phyloP scores from a whole-genome alignment of 495 filamentous ascomycete species.

The Neurospora sp. region DNA sequence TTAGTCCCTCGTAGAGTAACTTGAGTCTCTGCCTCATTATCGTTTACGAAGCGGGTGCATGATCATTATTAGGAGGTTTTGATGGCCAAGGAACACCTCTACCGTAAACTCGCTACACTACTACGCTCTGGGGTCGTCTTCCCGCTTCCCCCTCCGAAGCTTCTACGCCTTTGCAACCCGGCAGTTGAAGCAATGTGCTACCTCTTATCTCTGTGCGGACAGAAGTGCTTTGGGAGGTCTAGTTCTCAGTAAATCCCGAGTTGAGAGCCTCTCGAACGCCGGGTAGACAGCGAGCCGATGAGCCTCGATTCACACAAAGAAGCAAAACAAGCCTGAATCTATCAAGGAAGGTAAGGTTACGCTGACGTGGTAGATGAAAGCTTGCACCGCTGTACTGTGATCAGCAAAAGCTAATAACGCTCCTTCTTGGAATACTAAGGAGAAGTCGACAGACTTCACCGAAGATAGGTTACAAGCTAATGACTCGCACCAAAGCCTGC shows the following conservation, averaged over 20 bases:
- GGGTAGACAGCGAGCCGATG: background rate
- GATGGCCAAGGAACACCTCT: background rate
- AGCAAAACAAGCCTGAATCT: background rate
- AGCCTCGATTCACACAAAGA: background rate
- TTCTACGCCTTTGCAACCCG: background rate
- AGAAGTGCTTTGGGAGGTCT: background rate
- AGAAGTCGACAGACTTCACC: background rate
- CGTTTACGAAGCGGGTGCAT: background rate
- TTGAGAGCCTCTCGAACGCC: background rate
- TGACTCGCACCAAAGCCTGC: background rate
- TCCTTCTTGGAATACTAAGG: background rate
- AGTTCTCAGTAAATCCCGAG: background rate
- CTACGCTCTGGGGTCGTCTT: background rate
- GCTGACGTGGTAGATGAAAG: background rate
- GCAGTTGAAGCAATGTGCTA: background rate
- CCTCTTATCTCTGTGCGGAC: background rate
- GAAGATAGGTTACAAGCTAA: background rate
- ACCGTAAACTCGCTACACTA: background rate
- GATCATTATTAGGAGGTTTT: background rate
- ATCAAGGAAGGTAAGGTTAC: background rate
- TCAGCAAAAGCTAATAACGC: background rate
- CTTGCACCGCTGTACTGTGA: background rate
- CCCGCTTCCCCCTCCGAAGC: background rate
- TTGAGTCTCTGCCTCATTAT: background rate
- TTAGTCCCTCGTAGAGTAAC: background rate